Evolutionary conservation across 176 grass and related monocot species (phyloP), one percentile per base, ranked within the genome.

Genomic region (Aegilops speltoides): DNA sequence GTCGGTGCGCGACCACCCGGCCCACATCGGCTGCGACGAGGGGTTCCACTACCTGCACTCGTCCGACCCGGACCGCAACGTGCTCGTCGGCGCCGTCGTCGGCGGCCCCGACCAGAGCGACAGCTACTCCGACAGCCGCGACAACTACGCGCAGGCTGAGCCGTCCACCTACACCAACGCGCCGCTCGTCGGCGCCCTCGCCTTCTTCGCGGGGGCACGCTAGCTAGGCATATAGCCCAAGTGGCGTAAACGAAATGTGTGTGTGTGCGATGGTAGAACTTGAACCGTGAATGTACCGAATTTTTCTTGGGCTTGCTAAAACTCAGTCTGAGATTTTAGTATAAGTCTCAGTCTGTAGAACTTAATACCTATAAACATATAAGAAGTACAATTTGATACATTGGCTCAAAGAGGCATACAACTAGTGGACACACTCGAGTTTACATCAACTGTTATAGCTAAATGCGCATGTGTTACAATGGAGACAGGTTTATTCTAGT

Each of bases 91-190:
- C 31, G 89, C 92, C 16, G 61, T 94, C 67, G 87, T 94, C 0
- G 92, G 92, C 16, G 87, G 92, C 4, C 93, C 90, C 0, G 90
- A 85, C 59, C 79, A 9, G 1, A 2, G 36, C 24, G 93, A 94
- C 3, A 28, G 0, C 1, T 94, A 83, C 82, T 29, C 87, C 0
- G 93, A 94, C 86, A 73, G 71, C 72, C 78, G 87, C 34, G 83
- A 89, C 75, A 92, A 92, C 76, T 92, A 77, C 85, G 80, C 68
- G 19, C 93, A 94, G 52, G 52, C 89, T 0, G 92, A 94, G 70
- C 92, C 92, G 0, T 67, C 87, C 1, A 94, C 90, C 11, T 94
- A 94, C 79, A 92, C 88, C 80, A 94, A 94, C 74, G 90, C 90
- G 64, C 92, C 89, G 23, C 86, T 94, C 76, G 87, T 94, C 8